phyloP scores from a whole-genome alignment of 176 grass and related monocot species.

The Eragrostis curvula region DNA sequence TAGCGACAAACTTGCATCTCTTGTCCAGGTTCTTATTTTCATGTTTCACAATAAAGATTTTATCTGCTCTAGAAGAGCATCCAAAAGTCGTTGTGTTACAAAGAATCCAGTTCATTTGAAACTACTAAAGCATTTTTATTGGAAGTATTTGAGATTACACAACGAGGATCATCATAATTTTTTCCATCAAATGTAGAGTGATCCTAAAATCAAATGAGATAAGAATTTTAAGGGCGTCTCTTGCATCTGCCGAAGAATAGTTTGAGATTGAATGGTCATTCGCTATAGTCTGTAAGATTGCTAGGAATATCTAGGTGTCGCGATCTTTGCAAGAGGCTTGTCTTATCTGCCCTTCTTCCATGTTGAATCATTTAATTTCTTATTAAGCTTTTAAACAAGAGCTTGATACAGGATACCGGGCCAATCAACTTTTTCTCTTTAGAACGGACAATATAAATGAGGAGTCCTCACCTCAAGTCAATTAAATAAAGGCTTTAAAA shows the following conservation, averaged over 20 bases:
- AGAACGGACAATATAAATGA: background rate
- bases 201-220: slow-evolving; percentile 7
- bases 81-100: background rate
- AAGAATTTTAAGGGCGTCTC: background rate
- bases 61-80: background rate
- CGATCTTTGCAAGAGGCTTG: background rate
- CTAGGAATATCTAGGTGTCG: background rate
- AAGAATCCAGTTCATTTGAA: background rate
- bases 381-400: no score
- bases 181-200: background rate
- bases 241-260: background rate
- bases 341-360: background rate
- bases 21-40: background rate
- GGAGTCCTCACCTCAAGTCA: background rate
- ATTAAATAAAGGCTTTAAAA: background rate
- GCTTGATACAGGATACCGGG: no score
- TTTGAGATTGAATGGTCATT: background rate
- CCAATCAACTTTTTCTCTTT: no score
- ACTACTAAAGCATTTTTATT: background rate
- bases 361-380: background rate
- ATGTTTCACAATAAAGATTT: background rate
- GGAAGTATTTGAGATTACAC: slow-evolving; percentile 29
- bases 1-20: background rate
- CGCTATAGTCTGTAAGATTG: background rate
- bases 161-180: background rate